Percentiles rank a stretch among this genome's conserved stretches.
These are phyloP conservation scores for Wickerhamomyces alni DNA, from an alignment of 805 yeast genomes.

Conservation along the genomic window DNA sequence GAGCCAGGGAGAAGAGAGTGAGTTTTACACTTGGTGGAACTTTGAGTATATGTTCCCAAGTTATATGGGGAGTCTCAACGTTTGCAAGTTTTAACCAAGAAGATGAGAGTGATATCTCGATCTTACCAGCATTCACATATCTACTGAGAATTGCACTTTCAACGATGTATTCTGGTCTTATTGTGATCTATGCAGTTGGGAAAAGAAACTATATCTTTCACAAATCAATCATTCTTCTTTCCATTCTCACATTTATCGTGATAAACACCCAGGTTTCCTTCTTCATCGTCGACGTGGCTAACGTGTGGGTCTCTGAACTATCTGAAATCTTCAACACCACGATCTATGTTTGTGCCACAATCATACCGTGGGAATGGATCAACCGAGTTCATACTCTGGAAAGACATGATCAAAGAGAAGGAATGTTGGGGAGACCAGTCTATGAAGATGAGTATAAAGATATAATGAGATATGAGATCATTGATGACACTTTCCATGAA, in stretches of 20 bases:
- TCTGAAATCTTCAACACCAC: constrained; percentile 71
- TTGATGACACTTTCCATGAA: constrained; percentile 9
- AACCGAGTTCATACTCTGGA: constrained; percentile 55
- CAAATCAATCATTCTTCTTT: constrained; percentile 45
- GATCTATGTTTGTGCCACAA: constrained; percentile 64
- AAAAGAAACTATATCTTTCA: constrained; percentile 48
- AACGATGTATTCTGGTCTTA: constrained; percentile 59
- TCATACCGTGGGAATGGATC: constrained; percentile 84
- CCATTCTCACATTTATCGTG: constrained; percentile 47
- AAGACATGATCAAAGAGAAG: constrained; percentile 57
- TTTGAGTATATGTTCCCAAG: constrained; percentile 50
- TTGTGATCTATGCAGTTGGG: constrained; percentile 47
- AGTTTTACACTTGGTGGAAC: constrained; percentile 53
- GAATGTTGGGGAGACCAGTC: constrained; percentile 68
- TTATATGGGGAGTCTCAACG: constrained; percentile 64
- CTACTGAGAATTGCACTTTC: constrained; percentile 67
- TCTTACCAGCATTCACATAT: constrained; percentile 69
- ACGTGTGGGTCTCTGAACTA: constrained; percentile 67
- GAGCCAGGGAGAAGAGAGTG: constrained; percentile 62
- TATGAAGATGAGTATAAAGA: constrained; percentile 55
- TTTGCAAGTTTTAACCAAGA: constrained; percentile 28
- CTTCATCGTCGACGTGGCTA: constrained; percentile 71
- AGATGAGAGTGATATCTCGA: constrained; percentile 37
- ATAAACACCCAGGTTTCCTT: constrained; percentile 60
- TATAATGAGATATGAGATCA: constrained; percentile 17